Conservation (phyloP, 768 basidiomycete species). For the Psilocybe tampanensis region DNA sequence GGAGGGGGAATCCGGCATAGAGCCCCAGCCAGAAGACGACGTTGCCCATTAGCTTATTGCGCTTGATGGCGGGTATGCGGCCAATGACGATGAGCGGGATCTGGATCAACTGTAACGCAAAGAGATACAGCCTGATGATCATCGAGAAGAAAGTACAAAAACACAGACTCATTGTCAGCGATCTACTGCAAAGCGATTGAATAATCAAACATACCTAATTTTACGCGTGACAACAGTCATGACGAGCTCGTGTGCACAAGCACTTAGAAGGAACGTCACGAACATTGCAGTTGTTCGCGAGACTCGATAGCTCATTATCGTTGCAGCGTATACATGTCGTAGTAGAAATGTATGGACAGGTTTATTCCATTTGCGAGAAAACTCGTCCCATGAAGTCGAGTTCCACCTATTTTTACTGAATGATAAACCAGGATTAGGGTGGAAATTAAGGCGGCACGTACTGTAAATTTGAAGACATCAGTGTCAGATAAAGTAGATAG, state of each 20-base stretch:
- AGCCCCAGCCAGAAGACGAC: constrained; percentile 94
- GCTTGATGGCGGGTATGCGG: constrained; percentile 73
- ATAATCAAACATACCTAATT: constrained; percentile 59
- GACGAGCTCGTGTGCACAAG: constrained; percentile 90
- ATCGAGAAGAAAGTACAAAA: background rate
- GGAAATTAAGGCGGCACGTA: background rate
- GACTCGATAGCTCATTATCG: constrained; percentile 75
- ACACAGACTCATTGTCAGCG: background rate
- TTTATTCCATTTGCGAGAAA: constrained; percentile 98
- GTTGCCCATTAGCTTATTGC: constrained; percentile 81
- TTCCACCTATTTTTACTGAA: constrained; percentile 70
- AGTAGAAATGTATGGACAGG: constrained; percentile 94
- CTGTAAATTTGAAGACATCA: background rate
- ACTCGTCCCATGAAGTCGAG: constrained; percentile 95
- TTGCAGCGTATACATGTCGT: constrained; percentile 92
- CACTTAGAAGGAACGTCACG: constrained; percentile 89
- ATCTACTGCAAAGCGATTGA: background rate
- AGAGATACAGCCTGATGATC: constrained; percentile 75
- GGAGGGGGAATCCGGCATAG: constrained; percentile 88
- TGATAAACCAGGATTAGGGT: background rate
- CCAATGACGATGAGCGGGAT: constrained; percentile 89
- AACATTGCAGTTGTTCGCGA: constrained; percentile 86
- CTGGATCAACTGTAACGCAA: constrained; percentile 82
- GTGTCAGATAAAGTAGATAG: background rate
- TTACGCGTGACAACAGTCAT: constrained; percentile 97